Conservation (phyloP, 106 monocot genomes). For the Vanilla planifolia region DNA sequence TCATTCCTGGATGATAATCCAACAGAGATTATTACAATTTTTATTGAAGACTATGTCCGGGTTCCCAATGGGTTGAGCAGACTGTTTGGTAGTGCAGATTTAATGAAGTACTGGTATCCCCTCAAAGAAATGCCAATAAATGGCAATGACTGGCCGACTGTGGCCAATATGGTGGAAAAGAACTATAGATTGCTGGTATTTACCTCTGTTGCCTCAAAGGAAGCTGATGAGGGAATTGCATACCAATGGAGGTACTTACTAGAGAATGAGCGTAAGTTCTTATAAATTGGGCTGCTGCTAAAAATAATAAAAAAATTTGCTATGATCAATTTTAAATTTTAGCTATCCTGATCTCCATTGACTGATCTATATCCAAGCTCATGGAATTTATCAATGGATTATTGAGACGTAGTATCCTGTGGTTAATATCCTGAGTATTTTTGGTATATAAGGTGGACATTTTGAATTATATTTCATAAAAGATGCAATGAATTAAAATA, state of each 20-base stretch:
- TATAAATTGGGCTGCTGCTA: not conserved
- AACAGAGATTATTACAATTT: conserved; percentile 86
- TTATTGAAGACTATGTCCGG: conserved; percentile 94
- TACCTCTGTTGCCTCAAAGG: conserved; percentile 79
- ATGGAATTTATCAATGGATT: no score
- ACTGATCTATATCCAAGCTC: no score
- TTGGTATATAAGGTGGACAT: no score
- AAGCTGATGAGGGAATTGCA: conserved; percentile 97
- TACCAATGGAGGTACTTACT: conserved; percentile 92
- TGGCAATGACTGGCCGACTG: conserved; percentile 89
- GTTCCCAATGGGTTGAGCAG: conserved; percentile 78
- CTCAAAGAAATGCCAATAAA: conserved; percentile 74
- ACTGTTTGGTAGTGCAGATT: conserved; percentile 67
- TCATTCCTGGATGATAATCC: conserved; percentile 74
- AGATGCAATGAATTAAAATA: no score
- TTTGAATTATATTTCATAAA: no score
- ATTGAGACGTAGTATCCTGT: no score
- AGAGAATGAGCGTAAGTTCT: conserved; percentile 86
- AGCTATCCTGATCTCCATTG: no score
- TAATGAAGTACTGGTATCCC: conserved; percentile 85
- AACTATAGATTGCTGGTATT: conserved; percentile 82
- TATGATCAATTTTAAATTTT: no score
- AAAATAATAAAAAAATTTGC: not conserved
- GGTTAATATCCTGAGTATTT: no score
- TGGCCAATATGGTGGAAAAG: conserved; percentile 76